phyloP scores from a whole-genome alignment of 768 basidiomycete genomes.

The Tricholoma sp. region DNA sequence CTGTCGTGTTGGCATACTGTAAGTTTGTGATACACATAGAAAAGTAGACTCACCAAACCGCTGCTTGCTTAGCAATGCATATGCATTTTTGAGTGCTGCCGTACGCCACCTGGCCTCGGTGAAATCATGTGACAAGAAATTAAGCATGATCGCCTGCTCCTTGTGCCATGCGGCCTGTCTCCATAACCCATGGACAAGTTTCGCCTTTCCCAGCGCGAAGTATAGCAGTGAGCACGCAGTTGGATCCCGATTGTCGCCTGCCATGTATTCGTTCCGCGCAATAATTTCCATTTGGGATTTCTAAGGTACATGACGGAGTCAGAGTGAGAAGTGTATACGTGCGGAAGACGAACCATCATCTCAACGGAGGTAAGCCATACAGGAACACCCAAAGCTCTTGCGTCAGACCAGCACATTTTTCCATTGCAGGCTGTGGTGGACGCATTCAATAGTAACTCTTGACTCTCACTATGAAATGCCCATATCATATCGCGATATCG shows the following conservation, averaged over 20 bases:
- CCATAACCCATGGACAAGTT: slow-evolving; percentile 94
- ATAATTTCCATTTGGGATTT: slow-evolving; percentile 79
- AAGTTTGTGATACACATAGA: background rate
- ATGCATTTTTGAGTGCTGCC: slow-evolving; percentile 95
- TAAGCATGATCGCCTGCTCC: slow-evolving; percentile 86
- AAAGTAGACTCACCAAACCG: slow-evolving; percentile 69
- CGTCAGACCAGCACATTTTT: slow-evolving; percentile 89
- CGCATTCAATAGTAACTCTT: slow-evolving; percentile 73
- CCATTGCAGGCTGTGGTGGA: slow-evolving; percentile 70
- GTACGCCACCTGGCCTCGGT: slow-evolving; percentile 79
- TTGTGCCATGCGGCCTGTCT: slow-evolving; percentile 91
- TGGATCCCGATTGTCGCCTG: slow-evolving; percentile 83
- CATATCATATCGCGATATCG: slow-evolving; percentile 94
- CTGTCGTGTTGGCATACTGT: slow-evolving; percentile 33
- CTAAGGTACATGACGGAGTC: slow-evolving; percentile 34
- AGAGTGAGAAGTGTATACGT: background rate
- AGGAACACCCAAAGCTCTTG: slow-evolving; percentile 79
- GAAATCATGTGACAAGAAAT: slow-evolving; percentile 91
- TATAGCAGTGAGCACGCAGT: slow-evolving; percentile 87
- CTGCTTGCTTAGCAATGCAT: slow-evolving; percentile 83
- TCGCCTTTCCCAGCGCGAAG: slow-evolving; percentile 89
- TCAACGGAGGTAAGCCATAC: slow-evolving; percentile 85
- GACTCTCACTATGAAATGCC: slow-evolving; percentile 95
- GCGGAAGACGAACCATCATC: slow-evolving; percentile 52
- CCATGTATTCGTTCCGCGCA: slow-evolving; percentile 91